Conservation (phyloP, 164 flowering plant species). For the Pachysandra terminalis region DNA sequence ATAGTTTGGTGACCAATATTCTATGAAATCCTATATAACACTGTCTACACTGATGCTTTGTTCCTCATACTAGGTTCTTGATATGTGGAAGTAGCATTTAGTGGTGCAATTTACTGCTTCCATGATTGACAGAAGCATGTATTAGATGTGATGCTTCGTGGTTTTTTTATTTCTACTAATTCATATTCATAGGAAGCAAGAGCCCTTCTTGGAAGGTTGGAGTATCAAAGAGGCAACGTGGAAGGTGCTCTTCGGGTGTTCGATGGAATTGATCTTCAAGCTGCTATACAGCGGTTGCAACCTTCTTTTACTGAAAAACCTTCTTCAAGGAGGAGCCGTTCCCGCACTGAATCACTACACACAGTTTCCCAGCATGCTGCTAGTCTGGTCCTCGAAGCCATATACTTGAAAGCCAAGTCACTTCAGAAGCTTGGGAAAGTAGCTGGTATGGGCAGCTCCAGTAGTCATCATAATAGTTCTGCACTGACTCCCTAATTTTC, state of each 20-base stretch:
- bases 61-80: too few species aligned
- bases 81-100: too few species aligned
- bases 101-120: background rate
- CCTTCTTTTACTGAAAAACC: constrained; percentile 48
- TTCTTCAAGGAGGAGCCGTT: constrained; percentile 45
- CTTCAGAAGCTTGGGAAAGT: constrained; percentile 88
- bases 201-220: constrained; percentile 94
- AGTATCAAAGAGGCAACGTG: constrained; percentile 90
- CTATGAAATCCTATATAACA: too few species aligned
- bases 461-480: background rate
- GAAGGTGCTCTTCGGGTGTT: constrained; percentile 84
- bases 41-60: too few species aligned
- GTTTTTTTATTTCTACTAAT: constrained; percentile 1
- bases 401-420: constrained; percentile 84
- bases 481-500: background rate
- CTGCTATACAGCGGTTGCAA: constrained; percentile 74
- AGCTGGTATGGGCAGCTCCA: constrained; percentile 37
- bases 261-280: constrained; percentile 94
- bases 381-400: constrained; percentile 84
- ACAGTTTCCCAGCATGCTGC: constrained; percentile 77
- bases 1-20: too few species aligned
- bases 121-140: background rate
- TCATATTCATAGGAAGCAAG: constrained; percentile 81
- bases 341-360: constrained; percentile 42
- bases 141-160: constrained; percentile 5